Percentiles rank a stretch among this genome's conserved stretches.
phyloP scores from a whole-genome alignment of 225 moss, liverwort and hornwort species.

The Sphagnum tenellum region DNA sequence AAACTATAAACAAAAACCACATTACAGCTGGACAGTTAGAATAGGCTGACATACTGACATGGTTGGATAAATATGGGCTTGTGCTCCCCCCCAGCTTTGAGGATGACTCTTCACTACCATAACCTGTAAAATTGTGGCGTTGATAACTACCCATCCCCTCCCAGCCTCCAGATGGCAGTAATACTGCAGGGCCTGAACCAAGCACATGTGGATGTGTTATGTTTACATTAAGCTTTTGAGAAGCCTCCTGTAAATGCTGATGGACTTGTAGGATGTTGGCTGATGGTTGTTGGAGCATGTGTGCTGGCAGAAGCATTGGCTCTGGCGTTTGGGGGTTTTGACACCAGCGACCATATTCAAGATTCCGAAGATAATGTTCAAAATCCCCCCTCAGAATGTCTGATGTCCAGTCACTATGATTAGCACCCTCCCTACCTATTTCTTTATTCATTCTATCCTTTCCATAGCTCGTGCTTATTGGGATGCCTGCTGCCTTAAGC shows the following conservation, averaged over 20 bases:
- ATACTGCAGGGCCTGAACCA: constrained; percentile 16
- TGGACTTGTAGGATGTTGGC: constrained; percentile 15
- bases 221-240: constrained; percentile 45
- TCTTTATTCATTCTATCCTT: constrained; percentile 21
- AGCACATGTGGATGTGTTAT: constrained; percentile 16
- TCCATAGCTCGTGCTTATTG: constrained; percentile 26
- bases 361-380: constrained; percentile 18
- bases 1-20: no score
- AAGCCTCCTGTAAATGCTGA: constrained; percentile 45
- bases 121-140: constrained; percentile 16
- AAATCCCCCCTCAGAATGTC: constrained; percentile 57
- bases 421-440: constrained; percentile 7
- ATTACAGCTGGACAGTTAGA: no score
- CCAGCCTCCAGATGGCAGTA: constrained; percentile 13
- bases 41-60: not conserved
- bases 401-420: constrained; percentile 1
- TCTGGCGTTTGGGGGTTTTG: constrained; percentile 15
- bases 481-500: constrained; percentile 31
- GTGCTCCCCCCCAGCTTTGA: constrained; percentile 46
- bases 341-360: constrained; percentile 41
- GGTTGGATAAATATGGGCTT: constrained; percentile 55
- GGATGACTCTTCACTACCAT: constrained; percentile 39
- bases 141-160: constrained; percentile 4
- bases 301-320: constrained; percentile 12
- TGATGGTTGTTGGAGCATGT: constrained; percentile 2